phyloP scores from a whole-genome alignment of 2,329 filamentous ascomycete species.

The Beauveria pseudobassiana region DNA sequence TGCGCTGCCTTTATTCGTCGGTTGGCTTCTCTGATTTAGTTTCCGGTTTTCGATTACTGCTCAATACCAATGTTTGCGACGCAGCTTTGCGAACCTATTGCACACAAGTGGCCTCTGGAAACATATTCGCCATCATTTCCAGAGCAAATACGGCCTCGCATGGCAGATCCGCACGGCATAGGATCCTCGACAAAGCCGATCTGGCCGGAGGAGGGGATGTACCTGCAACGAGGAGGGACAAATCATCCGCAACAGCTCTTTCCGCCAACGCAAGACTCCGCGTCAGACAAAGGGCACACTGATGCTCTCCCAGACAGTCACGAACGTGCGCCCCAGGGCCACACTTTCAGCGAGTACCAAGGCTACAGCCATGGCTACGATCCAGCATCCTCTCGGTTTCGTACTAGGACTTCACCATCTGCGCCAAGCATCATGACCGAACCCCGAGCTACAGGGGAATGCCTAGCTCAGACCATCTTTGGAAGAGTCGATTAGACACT shows the following conservation, averaged over 20 bases:
- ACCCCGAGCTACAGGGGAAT: neutral
- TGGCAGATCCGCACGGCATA: slow-evolving; percentile 9
- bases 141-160: slow-evolving; percentile 7
- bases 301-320: neutral
- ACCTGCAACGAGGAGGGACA: neutral
- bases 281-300: neutral
- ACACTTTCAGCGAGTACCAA: slow-evolving; percentile 1
- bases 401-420: slow-evolving; percentile 6
- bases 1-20: neutral
- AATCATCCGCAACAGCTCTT: slow-evolving; percentile 9
- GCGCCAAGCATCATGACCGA: slow-evolving; percentile 10
- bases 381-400: slow-evolving; percentile 4
- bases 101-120: slow-evolving; percentile 12
- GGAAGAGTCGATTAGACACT: slow-evolving; percentile 1
- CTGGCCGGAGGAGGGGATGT: slow-evolving; percentile 11
- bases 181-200: slow-evolving; percentile 6
- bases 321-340: neutral
- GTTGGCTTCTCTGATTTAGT: slow-evolving; percentile 4
- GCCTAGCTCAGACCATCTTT: slow-evolving; percentile 1
- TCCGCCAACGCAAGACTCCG: slow-evolving; percentile 1
- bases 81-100: slow-evolving; percentile 11
- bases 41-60: neutral
- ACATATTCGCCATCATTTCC: slow-evolving; percentile 7
- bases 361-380: slow-evolving; percentile 4
- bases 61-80: slow-evolving; percentile 11